Evolutionary conservation across 2,329 filamentous ascomycete genomes (phyloP).

Genomic region (Xylaria sp.): DNA sequence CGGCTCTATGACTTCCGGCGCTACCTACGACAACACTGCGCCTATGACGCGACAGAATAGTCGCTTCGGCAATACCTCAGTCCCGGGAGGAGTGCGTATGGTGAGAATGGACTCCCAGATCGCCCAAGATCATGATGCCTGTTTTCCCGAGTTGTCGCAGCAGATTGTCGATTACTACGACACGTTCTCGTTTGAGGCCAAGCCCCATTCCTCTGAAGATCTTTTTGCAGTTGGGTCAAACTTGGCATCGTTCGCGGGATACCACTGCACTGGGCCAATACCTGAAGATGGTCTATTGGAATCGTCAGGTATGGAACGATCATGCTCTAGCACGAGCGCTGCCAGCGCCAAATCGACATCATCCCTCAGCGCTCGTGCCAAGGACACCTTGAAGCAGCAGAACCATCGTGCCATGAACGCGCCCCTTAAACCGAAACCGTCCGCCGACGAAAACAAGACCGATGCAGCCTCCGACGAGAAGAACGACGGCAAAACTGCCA

Average conservation of each 20-base stretch:
- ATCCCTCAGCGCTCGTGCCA: conserved; percentile 44
- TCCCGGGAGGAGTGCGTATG: conserved; percentile 31
- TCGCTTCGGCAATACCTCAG: conserved; percentile 29
- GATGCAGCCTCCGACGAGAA: conserved; percentile 25
- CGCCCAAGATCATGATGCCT: conserved; percentile 28
- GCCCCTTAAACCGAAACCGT: conserved; percentile 43
- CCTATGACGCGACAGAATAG: conserved; percentile 34
- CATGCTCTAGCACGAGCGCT: conserved; percentile 41
- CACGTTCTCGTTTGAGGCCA: conserved; percentile 25
- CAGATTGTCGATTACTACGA: conserved; percentile 24
- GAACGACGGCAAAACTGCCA: conserved; percentile 41
- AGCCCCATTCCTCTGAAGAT: conserved; percentile 27
- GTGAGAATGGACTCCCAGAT: conserved; percentile 32
- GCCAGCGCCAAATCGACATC: conserved; percentile 42
- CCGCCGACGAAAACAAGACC: conserved; percentile 27
- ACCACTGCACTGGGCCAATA: conserved; percentile 31
- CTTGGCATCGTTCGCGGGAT: conserved; percentile 24
- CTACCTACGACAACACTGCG: conserved; percentile 30
- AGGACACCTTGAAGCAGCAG: conserved; percentile 43
- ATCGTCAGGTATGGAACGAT: conserved; percentile 43
- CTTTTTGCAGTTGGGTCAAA: conserved; percentile 38
- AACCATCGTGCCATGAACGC: conserved; percentile 38
- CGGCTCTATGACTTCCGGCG: conserved; percentile 34
- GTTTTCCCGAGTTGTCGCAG: conserved; percentile 22
- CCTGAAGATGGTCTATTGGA: conserved; percentile 30